Conservation (phyloP, 2,329 filamentous ascomycete species). For the Tolypocladium inflatum region DNA sequence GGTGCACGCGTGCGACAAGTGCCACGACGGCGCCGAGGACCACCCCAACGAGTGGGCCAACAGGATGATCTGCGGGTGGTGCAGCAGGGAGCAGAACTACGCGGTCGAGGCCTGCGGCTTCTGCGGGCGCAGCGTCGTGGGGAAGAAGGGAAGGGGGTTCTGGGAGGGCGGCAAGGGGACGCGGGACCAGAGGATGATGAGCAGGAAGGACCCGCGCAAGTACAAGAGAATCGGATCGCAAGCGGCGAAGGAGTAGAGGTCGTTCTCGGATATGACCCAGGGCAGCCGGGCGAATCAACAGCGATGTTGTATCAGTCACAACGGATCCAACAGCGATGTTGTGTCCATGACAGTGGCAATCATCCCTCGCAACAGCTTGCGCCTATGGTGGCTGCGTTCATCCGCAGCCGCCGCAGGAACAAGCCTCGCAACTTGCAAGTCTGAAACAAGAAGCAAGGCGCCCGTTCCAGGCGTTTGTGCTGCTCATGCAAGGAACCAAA, state of each 20-base stretch:
- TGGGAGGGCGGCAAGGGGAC: slow-evolving; percentile 85
- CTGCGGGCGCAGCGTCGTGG: slow-evolving; percentile 61
- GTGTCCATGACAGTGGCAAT: neutral
- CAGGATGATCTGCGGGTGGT: slow-evolving; percentile 74
- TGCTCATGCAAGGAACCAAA: neutral
- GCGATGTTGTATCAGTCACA: neutral
- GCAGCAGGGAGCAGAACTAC: slow-evolving; percentile 74
- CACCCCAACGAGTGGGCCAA: slow-evolving; percentile 76
- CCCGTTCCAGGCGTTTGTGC: too few relatives aligned
- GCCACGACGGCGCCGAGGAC: slow-evolving; percentile 62
- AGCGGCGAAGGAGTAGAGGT: neutral
- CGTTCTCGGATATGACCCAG: neutral
- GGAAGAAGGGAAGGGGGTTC: slow-evolving; percentile 58
- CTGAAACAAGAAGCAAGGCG: too few relatives aligned
- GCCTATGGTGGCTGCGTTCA: neutral
- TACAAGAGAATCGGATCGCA: slow-evolving; percentile 47
- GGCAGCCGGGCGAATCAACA: neutral
- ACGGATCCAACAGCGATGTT: neutral
- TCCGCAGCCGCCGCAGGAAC: too few relatives aligned
- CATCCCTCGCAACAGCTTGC: too few relatives aligned
- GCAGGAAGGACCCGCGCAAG: slow-evolving; percentile 66
- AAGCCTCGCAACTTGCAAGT: too few relatives aligned
- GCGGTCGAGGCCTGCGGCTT: slow-evolving; percentile 65
- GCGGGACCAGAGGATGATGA: slow-evolving; percentile 62
- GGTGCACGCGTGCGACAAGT: slow-evolving; percentile 57